These are phyloP conservation scores for Austropuccinia psidii DNA, from an alignment of 1,284 basidiomycete species.

Conservation along the genomic window DNA sequence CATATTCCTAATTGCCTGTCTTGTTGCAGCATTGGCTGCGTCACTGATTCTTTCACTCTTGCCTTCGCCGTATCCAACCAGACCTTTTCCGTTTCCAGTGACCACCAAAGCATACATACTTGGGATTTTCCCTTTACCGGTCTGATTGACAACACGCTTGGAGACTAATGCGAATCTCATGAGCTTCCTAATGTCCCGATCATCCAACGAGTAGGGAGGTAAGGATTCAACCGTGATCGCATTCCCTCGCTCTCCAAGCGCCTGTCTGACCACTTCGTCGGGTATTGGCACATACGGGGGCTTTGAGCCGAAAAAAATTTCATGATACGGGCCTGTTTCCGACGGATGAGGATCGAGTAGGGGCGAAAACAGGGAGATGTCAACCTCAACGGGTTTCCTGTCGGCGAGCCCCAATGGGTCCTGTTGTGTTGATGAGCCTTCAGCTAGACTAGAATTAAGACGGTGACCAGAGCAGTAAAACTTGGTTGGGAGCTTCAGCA, in stretches of 20 bases:
- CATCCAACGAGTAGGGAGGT: constrained; percentile 40
- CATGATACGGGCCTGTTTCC: constrained; percentile 19
- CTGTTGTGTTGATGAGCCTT: too few species aligned
- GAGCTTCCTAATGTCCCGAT: constrained; percentile 42
- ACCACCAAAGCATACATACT: constrained; percentile 46
- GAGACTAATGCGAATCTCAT: constrained; percentile 45
- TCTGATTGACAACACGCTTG: constrained; percentile 46
- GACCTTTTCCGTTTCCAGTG: constrained; percentile 46
- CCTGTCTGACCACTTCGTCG: constrained; percentile 19
- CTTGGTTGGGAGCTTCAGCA: too few species aligned
- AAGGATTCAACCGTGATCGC: constrained; percentile 18
- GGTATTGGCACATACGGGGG: constrained; percentile 19
- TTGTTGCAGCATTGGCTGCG: constrained; percentile 45
- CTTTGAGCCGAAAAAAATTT: constrained; percentile 23
- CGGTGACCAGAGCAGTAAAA: too few species aligned
- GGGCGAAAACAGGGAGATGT: constrained; percentile 32
- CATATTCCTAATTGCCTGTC: constrained; percentile 46
- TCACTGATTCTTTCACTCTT: constrained; percentile 45
- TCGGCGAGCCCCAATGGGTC: neutral
- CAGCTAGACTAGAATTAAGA: too few species aligned
- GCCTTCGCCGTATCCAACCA: constrained; percentile 47
- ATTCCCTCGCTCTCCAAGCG: constrained; percentile 16
- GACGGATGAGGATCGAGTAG: constrained; percentile 30
- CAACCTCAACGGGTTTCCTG: neutral
- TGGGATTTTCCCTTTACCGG: constrained; percentile 46